A percentile compares a stretch with the other conserved stretches of the same genome.
phyloP scores from a whole-genome alignment of 2,329 filamentous ascomycete species.

The Paecilomyces sp. region DNA sequence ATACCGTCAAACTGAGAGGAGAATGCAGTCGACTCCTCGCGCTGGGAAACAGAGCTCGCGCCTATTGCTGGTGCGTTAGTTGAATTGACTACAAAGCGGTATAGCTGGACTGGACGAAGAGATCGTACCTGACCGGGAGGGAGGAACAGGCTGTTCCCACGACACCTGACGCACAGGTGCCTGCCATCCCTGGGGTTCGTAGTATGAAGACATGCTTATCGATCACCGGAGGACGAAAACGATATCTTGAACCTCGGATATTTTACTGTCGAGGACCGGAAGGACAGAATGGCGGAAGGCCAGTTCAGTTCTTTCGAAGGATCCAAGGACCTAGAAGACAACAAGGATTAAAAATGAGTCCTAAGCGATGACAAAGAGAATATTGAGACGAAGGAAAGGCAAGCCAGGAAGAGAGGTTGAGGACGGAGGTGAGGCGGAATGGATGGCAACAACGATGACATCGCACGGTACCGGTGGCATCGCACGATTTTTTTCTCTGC shows the following conservation, averaged over 20 bases:
- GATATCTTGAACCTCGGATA: background rate
- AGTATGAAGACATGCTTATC: conserved; percentile 55
- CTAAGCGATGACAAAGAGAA: background rate
- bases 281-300: conserved; percentile 1
- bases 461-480: conserved; percentile 5
- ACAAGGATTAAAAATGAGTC: background rate
- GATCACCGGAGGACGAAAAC: background rate
- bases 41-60: conserved; percentile 65
- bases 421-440: background rate
- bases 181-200: conserved; percentile 60
- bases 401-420: background rate
- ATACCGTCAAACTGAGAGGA: conserved; percentile 84
- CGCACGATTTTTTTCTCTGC: conserved; percentile 1
- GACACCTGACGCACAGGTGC: conserved; percentile 57
- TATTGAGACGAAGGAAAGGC: background rate
- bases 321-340: background rate
- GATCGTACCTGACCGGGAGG: conserved; percentile 61
- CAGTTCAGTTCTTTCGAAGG: conserved; percentile 2
- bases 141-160: conserved; percentile 67
- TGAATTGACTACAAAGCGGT: background rate
- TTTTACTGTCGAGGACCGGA: background rate
- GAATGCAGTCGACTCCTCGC: conserved; percentile 72
- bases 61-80: conserved; percentile 43
- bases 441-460: conserved; percentile 10
- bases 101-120: background rate